Evolutionary conservation across 805 yeast species (phyloP).

Genomic region (Cyberlindnera suaveolens): DNA sequence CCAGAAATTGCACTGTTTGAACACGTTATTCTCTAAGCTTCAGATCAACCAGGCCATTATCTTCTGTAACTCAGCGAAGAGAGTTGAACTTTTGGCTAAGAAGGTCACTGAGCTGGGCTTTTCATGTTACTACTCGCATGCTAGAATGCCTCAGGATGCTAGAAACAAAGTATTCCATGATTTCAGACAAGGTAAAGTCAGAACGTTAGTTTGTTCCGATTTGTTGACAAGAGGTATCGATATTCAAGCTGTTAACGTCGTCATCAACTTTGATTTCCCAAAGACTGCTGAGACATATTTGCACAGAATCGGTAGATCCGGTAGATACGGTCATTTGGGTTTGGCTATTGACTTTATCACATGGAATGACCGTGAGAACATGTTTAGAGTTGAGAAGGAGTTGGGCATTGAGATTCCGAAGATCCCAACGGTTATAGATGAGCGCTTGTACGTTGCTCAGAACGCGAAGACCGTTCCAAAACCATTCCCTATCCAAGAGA

Average conservation of each 20-base stretch:
- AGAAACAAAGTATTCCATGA: constrained; percentile 98
- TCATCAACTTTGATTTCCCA: constrained; percentile 97
- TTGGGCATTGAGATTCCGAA: constrained; percentile 96
- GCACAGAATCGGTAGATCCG: constrained; percentile 98
- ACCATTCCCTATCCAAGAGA: constrained; percentile 74
- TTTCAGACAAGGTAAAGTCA: constrained; percentile 95
- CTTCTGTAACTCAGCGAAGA: constrained; percentile 92
- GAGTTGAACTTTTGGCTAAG: constrained; percentile 93
- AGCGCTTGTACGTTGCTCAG: constrained; percentile 80
- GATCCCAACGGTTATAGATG: constrained; percentile 90
- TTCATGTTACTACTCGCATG: constrained; percentile 95
- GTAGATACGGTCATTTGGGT: constrained; percentile 98
- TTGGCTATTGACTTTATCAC: constrained; percentile 93
- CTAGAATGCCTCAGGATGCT: constrained; percentile 94
- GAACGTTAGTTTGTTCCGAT: constrained; percentile 96
- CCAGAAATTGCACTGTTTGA: constrained; percentile 92
- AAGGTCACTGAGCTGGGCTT: constrained; percentile 95
- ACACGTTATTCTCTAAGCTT: constrained; percentile 87
- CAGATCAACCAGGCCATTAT: constrained; percentile 96
- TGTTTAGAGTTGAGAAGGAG: constrained; percentile 94
- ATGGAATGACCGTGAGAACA: constrained; percentile 92
- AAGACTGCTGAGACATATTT: constrained; percentile 95
- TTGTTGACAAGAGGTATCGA: constrained; percentile 96
- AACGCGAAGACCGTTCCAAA: constrained; percentile 70
- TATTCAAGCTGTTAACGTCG: constrained; percentile 98